Conservation (phyloP, 129 eudicot species). For the Lactuca sativa region DNA sequence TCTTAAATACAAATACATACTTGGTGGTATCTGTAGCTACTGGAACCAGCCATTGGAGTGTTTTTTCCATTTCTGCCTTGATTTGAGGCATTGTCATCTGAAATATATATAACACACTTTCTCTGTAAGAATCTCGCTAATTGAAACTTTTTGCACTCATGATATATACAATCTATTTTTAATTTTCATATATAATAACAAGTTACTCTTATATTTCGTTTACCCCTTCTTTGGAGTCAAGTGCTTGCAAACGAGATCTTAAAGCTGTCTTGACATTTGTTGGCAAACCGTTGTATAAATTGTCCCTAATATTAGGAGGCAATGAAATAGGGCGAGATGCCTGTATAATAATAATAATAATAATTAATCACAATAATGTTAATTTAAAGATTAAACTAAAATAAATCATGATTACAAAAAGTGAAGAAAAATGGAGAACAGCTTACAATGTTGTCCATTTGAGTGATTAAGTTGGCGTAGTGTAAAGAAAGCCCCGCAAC, state of each 20-base stretch:
- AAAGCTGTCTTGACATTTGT: conserved; percentile 63
- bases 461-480: conserved; percentile 83
- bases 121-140: background rate
- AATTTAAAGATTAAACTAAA: background rate
- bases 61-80: conserved; percentile 88
- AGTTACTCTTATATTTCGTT: background rate
- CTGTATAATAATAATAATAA: conserved; percentile 28
- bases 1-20: conserved; percentile 41
- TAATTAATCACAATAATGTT: background rate
- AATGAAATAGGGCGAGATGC: conserved; percentile 84
- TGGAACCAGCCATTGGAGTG: conserved; percentile 93
- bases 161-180: background rate
- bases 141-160: background rate
- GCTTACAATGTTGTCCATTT: conserved; percentile 90
- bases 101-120: conserved; percentile 7
- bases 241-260: conserved; percentile 55
- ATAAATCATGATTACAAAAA: background rate
- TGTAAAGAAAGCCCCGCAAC: conserved; percentile 92
- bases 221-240: conserved; percentile 67
- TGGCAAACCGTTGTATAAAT: conserved; percentile 76
- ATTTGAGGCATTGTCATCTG: conserved; percentile 90
- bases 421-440: background rate
- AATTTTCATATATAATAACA: too few relatives aligned
- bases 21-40: conserved; percentile 80
- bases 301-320: conserved; percentile 78